Evolutionary conservation across 2,329 filamentous ascomycete species (phyloP).

Genomic region (Neurospora sp.): DNA sequence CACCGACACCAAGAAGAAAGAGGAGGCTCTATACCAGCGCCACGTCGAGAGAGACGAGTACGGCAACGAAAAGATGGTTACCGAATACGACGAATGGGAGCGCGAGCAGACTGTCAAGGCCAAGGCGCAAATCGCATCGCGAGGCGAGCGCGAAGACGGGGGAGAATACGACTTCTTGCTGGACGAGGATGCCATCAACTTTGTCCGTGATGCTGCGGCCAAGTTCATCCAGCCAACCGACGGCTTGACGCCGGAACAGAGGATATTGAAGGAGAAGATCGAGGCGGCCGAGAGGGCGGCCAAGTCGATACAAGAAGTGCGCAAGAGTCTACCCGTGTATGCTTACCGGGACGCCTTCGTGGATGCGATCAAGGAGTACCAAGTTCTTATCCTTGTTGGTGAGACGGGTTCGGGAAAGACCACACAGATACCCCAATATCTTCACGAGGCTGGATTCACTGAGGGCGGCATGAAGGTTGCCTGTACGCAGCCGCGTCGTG

Average conservation of each 20-base stretch:
- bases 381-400: conserved; percentile 84
- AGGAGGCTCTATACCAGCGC: conserved; percentile 80
- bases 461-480: conserved; percentile 77
- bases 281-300: conserved; percentile 84
- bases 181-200: conserved; percentile 52
- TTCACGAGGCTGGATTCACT: conserved; percentile 84
- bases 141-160: conserved; percentile 60
- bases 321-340: conserved; percentile 85
- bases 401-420: conserved; percentile 95
- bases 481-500: conserved; percentile 88
- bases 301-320: conserved; percentile 78
- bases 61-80: conserved; percentile 81
- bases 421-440: conserved; percentile 87
- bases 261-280: conserved; percentile 67
- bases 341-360: conserved; percentile 78
- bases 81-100: conserved; percentile 95
- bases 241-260: conserved; percentile 66
- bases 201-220: conserved; percentile 17
- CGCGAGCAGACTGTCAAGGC: conserved; percentile 79
- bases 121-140: conserved; percentile 69
- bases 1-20: conserved; percentile 77
- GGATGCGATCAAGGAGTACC: conserved; percentile 73
- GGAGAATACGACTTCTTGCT: conserved; percentile 89
- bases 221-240: conserved; percentile 17
- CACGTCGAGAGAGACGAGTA: conserved; percentile 82